Evolutionary conservation across 192 early-diverging fungal species (phyloP), one percentile per base, ranked within the genome.

Genomic region (Glomus cerebriforme): DNA sequence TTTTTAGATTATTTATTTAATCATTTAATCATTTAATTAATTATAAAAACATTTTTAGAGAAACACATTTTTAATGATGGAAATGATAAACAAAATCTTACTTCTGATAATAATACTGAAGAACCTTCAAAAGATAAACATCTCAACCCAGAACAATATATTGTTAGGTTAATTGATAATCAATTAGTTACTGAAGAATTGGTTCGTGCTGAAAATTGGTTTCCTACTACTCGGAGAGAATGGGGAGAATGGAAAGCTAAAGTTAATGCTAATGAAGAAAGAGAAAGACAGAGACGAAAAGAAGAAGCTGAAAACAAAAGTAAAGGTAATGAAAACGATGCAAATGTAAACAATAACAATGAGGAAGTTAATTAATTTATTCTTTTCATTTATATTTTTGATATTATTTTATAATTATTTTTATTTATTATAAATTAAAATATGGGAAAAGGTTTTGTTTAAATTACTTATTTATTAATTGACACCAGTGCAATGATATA

Each of bases 181-280:
- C 0, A 64, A n/a, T 66, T 77, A 13, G n/a, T 31, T n/a, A 66
- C 12, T 22, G 75, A 77, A 66, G 37, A 31, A 22, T 60, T 77
- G 10, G 47, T 77, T 77, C 60, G 75, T 66, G 75, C 75, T 39
- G 75, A 77, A 54, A 77, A 77, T 65, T 62, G 75, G 7, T 77
- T 66, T 77, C 75, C 75, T 13, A 77, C 22, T 24, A 77, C 75
- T 24, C 43, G 49, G 7, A 17, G 75, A 7, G 75, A 77, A 77
- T 67, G 24, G 64, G 8, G 31, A 29, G 63, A 77, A n/a, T 66
- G 64, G 62, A 77, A 32, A 19, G 26, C 1, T 22, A 67, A 32
- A 49, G 64, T 32, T 66, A 27, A 43, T 8, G 27, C 59, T 64
- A 64, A 17, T 19, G 19, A 3, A 0, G 49, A 54, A 54, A 54